Percentiles rank a stretch among this genome's conserved stretches.
phyloP scores from a whole-genome alignment of 305 asterid species.

The Plantago rigida region DNA sequence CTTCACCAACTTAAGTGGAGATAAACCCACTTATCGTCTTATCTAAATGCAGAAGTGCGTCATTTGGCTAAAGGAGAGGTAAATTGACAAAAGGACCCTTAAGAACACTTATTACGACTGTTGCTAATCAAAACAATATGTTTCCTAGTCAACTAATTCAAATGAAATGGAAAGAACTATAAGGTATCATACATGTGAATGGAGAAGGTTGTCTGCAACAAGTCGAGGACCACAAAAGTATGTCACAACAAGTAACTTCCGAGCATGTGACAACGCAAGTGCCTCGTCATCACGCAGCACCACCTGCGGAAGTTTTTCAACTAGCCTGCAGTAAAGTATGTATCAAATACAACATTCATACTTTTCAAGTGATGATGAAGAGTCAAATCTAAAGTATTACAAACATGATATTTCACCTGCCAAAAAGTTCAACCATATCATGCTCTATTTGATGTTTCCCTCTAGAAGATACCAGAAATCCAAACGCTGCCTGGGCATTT shows the following conservation, averaged over 20 bases:
- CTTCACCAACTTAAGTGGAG: not conserved
- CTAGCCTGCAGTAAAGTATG: slow-evolving; percentile 46
- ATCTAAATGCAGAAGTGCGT: no score
- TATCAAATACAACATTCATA: not conserved
- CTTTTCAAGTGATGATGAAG: slow-evolving; percentile 16
- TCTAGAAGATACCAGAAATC: slow-evolving; percentile 41
- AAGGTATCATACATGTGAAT: slow-evolving; percentile 60
- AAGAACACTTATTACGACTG: no score
- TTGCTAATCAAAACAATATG: slow-evolving; percentile 19
- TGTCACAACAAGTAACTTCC: slow-evolving; percentile 65
- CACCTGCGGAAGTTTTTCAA: slow-evolving; percentile 81
- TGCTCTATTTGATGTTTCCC: slow-evolving; percentile 37
- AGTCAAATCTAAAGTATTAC: slow-evolving; percentile 20
- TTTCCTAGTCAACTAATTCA: slow-evolving; percentile 7
- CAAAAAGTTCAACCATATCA: slow-evolving; percentile 53
- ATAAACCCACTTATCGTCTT: not conserved
- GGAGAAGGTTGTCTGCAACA: slow-evolving; percentile 59
- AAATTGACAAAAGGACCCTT: no score
- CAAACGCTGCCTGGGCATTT: slow-evolving; percentile 50
- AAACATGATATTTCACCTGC: slow-evolving; percentile 40
- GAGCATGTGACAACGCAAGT: slow-evolving; percentile 61
- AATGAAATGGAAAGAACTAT: slow-evolving; percentile 17
- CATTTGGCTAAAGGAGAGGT: no score
- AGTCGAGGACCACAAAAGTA: slow-evolving; percentile 74
- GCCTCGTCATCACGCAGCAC: slow-evolving; percentile 69